Evolutionary conservation across 2,329 filamentous ascomycete species (phyloP), one percentile per base, ranked within the genome.

Genomic region (Hypocreales sp.): DNA sequence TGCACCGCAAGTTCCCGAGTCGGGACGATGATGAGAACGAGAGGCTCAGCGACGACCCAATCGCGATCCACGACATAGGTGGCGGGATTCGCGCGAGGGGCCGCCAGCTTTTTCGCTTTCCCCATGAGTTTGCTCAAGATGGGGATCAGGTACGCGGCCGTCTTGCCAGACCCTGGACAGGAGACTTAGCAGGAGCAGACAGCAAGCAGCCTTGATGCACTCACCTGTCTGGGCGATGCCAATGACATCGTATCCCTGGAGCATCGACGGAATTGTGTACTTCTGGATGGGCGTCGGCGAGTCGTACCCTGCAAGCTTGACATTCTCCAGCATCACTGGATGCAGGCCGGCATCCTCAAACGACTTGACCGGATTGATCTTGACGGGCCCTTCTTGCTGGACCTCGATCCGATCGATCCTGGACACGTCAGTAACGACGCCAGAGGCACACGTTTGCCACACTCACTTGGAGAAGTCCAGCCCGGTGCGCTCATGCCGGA

Each of bases 41-140:
- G 56, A 5, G 90, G 90, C 59, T 95, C 86, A 7, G 84, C 87
- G 23, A 71, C 69, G 21, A 80, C 68, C 13, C 40, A 43, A 11
- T 60, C 53, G 2, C 53, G 17, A 2, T 55, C 55, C 3, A 64
- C 51, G 8, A 67, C 55, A 41, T 72, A 77, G 0, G 55, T 61
- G 1, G 51, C 49, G 0, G 69, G 61, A 35, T 77, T 73, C 0
- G 86, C 83, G 5, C 86, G 79, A 24, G 72, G 65, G 5, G 81
- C 86, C 1, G 77, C 76, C 6, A 94, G 58, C 54, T 84, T 86
- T 56, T 84, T 90, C 5, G 80, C 83, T 56, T 95, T 95, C 15
- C 90, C 90, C 83, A 95, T 94, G 14, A 98, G 58, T 49, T 80
- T 79, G 33, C 84, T 92, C 27, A 95, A 45, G 33, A 92, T 80